phyloP scores from a whole-genome alignment of 495 filamentous ascomycete genomes.

The Lasiosphaeria miniovina region DNA sequence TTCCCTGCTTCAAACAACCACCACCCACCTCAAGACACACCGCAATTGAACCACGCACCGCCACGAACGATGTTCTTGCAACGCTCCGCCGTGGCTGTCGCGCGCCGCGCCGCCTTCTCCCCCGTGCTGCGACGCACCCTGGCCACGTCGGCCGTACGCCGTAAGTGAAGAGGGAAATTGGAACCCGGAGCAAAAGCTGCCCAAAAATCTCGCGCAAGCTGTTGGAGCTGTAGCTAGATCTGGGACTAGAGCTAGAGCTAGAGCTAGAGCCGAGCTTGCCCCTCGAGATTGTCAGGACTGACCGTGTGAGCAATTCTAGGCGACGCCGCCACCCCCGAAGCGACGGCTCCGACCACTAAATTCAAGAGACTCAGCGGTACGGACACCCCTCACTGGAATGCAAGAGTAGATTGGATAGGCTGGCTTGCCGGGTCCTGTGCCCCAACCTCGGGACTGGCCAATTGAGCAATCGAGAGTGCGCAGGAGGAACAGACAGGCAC shows the following conservation, averaged over 20 bases:
- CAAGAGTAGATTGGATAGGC: not conserved
- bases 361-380: slow-evolving; percentile 35
- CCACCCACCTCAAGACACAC: slow-evolving; percentile 11
- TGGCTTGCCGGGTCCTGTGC: not conserved
- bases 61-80: slow-evolving; percentile 71
- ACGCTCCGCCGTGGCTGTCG: slow-evolving; percentile 70
- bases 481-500: not conserved
- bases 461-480: not conserved
- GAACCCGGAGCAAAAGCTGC: slow-evolving; percentile 7
- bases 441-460: no score
- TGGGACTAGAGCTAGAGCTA: no score
- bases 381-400: slow-evolving; percentile 9
- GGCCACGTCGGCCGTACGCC: slow-evolving; percentile 54
- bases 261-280: not conserved
- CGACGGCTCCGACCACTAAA: slow-evolving; percentile 23
- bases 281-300: slow-evolving; percentile 1
- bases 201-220: slow-evolving; percentile 22
- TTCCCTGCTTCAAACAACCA: slow-evolving; percentile 15
- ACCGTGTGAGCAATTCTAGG: not conserved
- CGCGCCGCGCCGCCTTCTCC: slow-evolving; percentile 63
- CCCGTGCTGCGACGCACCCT: slow-evolving; percentile 59
- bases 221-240: no score
- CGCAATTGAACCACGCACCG: slow-evolving; percentile 27
- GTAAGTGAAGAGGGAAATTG: slow-evolving; percentile 41
- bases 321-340: slow-evolving; percentile 20